Conservation (phyloP, 129 eudicot species). For the Centaurea solstitialis region DNA sequence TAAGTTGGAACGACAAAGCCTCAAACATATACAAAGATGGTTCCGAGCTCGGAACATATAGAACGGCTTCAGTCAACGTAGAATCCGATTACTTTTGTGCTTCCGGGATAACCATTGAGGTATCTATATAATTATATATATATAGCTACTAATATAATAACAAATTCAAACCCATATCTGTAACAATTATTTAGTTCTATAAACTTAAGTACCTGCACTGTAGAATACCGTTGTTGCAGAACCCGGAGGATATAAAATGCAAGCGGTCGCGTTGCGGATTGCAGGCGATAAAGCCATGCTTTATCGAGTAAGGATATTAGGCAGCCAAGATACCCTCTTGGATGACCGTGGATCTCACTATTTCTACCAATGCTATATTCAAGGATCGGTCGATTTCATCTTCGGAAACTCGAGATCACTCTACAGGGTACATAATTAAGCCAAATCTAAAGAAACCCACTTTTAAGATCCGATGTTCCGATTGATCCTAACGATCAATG, state of each 20-base stretch:
- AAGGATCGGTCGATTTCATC: conserved; percentile 87
- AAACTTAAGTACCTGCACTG: background rate
- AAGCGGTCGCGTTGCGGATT: conserved; percentile 88
- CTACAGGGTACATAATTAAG: conserved; percentile 43
- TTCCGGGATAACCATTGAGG: conserved; percentile 75
- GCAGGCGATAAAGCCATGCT: conserved; percentile 73
- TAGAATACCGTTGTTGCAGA: conserved; percentile 65
- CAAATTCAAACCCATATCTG: background rate
- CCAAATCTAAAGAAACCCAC: background rate
- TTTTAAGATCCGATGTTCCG: background rate
- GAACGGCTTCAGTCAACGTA: conserved; percentile 66
- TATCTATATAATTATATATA: conserved; percentile 12
- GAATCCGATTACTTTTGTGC: conserved; percentile 86
- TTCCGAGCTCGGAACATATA: conserved; percentile 56
- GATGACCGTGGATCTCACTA: conserved; percentile 77
- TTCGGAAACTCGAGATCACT: conserved; percentile 85
- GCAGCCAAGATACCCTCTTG: conserved; percentile 81
- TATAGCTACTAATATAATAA: background rate
- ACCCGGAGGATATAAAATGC: conserved; percentile 54
- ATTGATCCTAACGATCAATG: background rate
- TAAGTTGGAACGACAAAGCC: conserved; percentile 83
- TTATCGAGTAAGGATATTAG: conserved; percentile 66
- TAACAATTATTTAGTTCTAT: background rate
- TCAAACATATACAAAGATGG: conserved; percentile 52
- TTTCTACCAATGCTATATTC: conserved; percentile 59